These are phyloP conservation scores for Blumeria hordei DNA, from an alignment of 2,329 filamentous ascomycete genomes.

Conservation along the genomic window DNA sequence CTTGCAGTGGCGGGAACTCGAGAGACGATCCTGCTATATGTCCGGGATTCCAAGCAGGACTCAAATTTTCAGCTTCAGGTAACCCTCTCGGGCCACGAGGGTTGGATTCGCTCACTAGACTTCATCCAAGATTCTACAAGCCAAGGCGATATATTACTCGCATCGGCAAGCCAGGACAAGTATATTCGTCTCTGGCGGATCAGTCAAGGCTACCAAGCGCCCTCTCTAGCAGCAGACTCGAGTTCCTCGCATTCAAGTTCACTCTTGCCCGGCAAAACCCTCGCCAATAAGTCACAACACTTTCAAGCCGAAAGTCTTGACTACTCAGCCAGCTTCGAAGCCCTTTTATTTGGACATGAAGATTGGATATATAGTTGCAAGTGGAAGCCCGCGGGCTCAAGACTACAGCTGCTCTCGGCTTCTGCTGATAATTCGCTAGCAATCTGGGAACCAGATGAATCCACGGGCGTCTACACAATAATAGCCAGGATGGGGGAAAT, in stretches of 20 bases:
- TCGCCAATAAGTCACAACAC: constrained; percentile 74
- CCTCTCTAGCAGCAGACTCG: constrained; percentile 27
- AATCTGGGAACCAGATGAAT: constrained; percentile 69
- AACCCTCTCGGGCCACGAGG: constrained; percentile 71
- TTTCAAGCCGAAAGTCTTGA: constrained; percentile 35
- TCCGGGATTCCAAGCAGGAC: constrained; percentile 22
- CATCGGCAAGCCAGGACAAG: constrained; percentile 91
- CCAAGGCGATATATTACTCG: constrained; percentile 50
- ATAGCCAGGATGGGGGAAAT: constrained; percentile 74
- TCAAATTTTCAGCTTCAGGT: constrained; percentile 44
- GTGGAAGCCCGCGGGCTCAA: constrained; percentile 16
- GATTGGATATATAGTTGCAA: constrained; percentile 86
- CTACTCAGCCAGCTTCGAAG: constrained; percentile 78
- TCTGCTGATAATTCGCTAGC: constrained; percentile 90
- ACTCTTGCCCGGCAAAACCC: constrained; percentile 40
- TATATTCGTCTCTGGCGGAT: constrained; percentile 88
- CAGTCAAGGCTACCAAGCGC: constrained; percentile 23
- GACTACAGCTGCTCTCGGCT: constrained; percentile 56
- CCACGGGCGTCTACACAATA: constrained; percentile 80
- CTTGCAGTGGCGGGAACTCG: constrained; percentile 74
- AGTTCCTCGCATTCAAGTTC: constrained; percentile 28
- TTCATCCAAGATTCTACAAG: constrained; percentile 37
- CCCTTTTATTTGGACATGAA: constrained; percentile 78
- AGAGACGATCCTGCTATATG: constrained; percentile 58
- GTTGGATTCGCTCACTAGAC: constrained; percentile 72